Percentiles rank a stretch among this genome's conserved stretches.
Conservation (phyloP, 169 alveolate genomes). For the Perkinsus chesapeaki region DNA sequence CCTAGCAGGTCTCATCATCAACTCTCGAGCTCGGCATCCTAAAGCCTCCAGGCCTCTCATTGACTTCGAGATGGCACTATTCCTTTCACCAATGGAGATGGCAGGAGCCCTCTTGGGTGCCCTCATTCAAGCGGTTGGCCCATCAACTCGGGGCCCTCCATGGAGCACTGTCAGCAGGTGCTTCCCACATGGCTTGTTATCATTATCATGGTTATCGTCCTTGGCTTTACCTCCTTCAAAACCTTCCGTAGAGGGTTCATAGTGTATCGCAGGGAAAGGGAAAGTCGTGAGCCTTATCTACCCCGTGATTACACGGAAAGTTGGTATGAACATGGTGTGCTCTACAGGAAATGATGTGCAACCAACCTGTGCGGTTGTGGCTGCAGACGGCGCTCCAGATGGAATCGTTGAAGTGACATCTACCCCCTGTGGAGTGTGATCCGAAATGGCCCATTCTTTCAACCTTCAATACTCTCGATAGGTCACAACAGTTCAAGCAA, state of each 20-base stretch:
- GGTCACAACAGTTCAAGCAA: too few species aligned
- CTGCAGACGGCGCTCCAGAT: too few species aligned
- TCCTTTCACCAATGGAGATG: conserved; percentile 30
- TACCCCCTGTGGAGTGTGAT: too few species aligned
- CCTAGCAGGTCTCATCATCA: conserved; percentile 18
- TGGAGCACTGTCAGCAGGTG: not conserved
- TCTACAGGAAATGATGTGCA: not conserved
- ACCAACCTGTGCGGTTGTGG: too few species aligned
- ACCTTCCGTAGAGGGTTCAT: not conserved
- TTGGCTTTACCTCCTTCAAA: not conserved
- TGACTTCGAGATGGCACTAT: conserved; percentile 23
- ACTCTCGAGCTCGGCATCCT: conserved; percentile 23
- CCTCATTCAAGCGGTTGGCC: conserved; percentile 4
- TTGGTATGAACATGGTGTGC: not conserved
- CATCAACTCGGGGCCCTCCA: not conserved
- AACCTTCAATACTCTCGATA: too few species aligned
- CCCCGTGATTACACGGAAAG: not conserved
- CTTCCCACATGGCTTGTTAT: conserved; percentile 27
- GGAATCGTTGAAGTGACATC: too few species aligned
- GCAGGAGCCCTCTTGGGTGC: conserved; percentile 25
- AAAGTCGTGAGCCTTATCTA: not conserved
- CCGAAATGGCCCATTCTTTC: too few species aligned
- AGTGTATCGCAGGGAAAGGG: not conserved
- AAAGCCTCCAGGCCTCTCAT: conserved; percentile 21
- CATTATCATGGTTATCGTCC: not conserved